Base-by-base conservation (phyloP, 2,329 filamentous ascomycete genomes). In the Ambrosiella xylebori region DNA sequence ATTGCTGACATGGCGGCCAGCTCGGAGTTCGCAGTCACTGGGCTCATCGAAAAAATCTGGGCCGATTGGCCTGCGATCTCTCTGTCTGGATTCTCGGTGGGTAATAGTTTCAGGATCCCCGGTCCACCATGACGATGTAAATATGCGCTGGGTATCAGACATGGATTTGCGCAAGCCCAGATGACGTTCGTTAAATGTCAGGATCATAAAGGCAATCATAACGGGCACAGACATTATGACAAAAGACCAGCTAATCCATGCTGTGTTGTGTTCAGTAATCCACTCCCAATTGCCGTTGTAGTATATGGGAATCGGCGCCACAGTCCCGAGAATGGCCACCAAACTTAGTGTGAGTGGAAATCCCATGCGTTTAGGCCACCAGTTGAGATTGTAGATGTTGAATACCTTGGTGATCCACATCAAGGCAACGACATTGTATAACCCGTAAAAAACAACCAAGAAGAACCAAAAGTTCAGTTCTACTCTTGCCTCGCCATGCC, bases 391-490 rank as follows among this genome's bases (percentile, higher is more conserved):
- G 71, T 85, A 85, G 19, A 85, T 73, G 64, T 85, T 85, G 67
- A 85, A 85, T 4, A 85, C 76, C 65, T 84, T 85, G 53, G 82
- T 85, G 65, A 85, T 84, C 80, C 81, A 85, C 61, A 83, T 77
- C 63, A 85, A 69, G 1, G 81, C 82, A 3, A 80, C 82, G 27
- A 84, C 65, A 65, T 82, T 84, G 68, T 85, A 85, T 63, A 84
- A 77, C 59, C 80, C 80, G 66, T 85, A 85, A 70, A 84, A 85
- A 59, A 84, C 77, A 54, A 84, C 76, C 41, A 85, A 71, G 65
- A 85, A 85, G 72, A 84, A 84, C 81, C 82, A 85, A 65, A 85
- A 85, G 70, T 82, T 83, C 63, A 85, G 76, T 61, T 78, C 76
- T 3, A 85, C 81, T 47, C 77, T 72, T 5, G 81, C 79, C 63